A percentile compares a stretch with the other conserved stretches of the same genome.
Evolutionary conservation across 2,329 filamentous ascomycete species (phyloP).

Genomic region (Elsinoe perseae): DNA sequence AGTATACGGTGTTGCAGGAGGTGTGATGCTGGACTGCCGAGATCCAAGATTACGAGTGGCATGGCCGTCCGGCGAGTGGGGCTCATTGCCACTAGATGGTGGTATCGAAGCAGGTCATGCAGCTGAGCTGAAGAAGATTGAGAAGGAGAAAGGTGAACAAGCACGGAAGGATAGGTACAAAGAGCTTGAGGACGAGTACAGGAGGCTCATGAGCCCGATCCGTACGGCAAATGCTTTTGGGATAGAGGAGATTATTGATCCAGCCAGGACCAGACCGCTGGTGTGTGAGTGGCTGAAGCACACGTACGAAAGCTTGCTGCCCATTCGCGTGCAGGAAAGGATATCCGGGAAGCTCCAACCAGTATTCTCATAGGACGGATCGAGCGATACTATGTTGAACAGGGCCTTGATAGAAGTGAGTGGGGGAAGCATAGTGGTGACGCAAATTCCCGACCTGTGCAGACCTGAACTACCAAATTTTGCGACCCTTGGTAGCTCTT

Average conservation of each 20-base stretch:
- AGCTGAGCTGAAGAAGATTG: constrained; percentile 50
- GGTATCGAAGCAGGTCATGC: constrained; percentile 58
- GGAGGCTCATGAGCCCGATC: constrained; percentile 56
- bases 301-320: constrained; percentile 48
- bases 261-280: constrained; percentile 49
- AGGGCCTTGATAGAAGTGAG: too few species aligned
- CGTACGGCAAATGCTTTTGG: constrained; percentile 57
- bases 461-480: too few species aligned
- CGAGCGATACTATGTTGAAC: not conserved
- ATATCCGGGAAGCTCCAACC: constrained; percentile 27
- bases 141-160: constrained; percentile 44
- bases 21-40: constrained; percentile 55
- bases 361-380: constrained; percentile 29
- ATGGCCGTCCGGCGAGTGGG: constrained; percentile 58
- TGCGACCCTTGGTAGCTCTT: too few species aligned
- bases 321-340: constrained; percentile 41
- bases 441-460: too few species aligned
- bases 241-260: constrained; percentile 59
- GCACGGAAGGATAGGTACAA: constrained; percentile 44
- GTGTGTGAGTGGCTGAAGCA: constrained; percentile 50
- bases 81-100: constrained; percentile 54
- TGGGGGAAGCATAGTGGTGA: too few species aligned
- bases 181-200: constrained; percentile 53
- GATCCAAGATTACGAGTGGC: constrained; percentile 54
- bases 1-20: constrained; percentile 57